Percentiles rank a stretch among this genome's conserved stretches.
Evolutionary conservation across 768 basidiomycete species (phyloP).

Genomic region (Daedaleopsis sinensis): DNA sequence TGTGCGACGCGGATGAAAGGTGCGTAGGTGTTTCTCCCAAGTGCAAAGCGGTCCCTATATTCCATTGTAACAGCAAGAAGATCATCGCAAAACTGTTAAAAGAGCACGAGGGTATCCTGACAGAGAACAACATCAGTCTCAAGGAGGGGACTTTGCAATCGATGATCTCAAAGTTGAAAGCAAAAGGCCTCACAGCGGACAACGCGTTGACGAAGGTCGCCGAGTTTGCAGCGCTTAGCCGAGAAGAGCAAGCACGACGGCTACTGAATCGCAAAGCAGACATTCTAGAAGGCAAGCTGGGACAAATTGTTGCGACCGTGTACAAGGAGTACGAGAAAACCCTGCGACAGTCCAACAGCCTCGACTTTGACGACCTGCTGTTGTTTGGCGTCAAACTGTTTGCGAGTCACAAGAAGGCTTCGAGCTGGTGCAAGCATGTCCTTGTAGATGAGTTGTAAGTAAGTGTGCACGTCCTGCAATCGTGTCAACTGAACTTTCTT

Average conservation of each 20-base stretch:
- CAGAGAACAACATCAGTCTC: constrained; percentile 48
- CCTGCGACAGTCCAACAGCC: constrained; percentile 62
- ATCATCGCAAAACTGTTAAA: constrained; percentile 63
- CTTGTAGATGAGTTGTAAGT: constrained; percentile 79
- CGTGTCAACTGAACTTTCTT: not conserved
- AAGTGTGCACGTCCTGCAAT: constrained; percentile 32
- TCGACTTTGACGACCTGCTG: constrained; percentile 90
- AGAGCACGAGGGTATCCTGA: constrained; percentile 50
- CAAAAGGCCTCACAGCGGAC: constrained; percentile 60
- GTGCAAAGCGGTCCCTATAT: not conserved
- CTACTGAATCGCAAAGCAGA: not conserved
- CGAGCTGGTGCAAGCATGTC: constrained; percentile 66
- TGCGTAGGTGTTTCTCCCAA: constrained; percentile 31
- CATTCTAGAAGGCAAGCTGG: constrained; percentile 6
- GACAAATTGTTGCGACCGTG: constrained; percentile 48
- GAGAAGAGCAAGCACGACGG: constrained; percentile 3
- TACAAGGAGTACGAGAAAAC: constrained; percentile 69
- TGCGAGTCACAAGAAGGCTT: constrained; percentile 46
- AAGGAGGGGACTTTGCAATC: constrained; percentile 59
- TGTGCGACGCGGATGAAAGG: constrained; percentile 84
- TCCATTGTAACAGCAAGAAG: constrained; percentile 56
- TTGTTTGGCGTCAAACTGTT: constrained; percentile 74
- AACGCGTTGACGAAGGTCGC: constrained; percentile 34
- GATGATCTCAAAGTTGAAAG: constrained; percentile 71
- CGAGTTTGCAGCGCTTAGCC: constrained; percentile 5